Conservation (phyloP, 2,329 filamentous ascomycete genomes). For the Hawksworthiomyces lignivorus region DNA sequence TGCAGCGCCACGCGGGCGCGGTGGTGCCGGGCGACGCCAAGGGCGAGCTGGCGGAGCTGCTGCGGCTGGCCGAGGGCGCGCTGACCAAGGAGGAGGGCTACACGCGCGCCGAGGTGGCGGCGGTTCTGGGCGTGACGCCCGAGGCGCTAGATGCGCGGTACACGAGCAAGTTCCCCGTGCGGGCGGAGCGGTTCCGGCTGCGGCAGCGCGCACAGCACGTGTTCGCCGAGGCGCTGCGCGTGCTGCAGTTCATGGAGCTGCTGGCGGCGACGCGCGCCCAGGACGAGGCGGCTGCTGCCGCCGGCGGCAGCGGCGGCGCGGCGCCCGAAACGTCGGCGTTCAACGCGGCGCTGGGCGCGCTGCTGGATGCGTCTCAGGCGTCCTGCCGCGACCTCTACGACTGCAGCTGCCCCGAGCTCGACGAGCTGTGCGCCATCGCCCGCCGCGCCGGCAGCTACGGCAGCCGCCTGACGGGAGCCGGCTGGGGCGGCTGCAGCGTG, state of each 20-base stretch:
- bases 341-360: slow-evolving; percentile 63
- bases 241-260: slow-evolving; percentile 72
- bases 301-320: slow-evolving; percentile 27
- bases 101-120: slow-evolving; percentile 72
- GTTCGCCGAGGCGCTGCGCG: slow-evolving; percentile 79
- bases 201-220: slow-evolving; percentile 85
- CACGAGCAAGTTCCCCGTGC: slow-evolving; percentile 82
- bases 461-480: slow-evolving; percentile 80
- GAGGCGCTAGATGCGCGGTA: slow-evolving; percentile 68
- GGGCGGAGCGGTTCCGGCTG: slow-evolving; percentile 79
- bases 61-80: slow-evolving; percentile 61
- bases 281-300: background rate
- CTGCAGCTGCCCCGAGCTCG: slow-evolving; percentile 88
- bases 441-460: slow-evolving; percentile 73
- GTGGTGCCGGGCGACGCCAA: slow-evolving; percentile 27
- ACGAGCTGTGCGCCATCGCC: slow-evolving; percentile 77
- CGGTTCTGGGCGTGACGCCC: slow-evolving; percentile 60
- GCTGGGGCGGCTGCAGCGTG: slow-evolving; percentile 94
- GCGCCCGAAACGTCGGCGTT: slow-evolving; percentile 44
- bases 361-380: slow-evolving; percentile 84
- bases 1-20: slow-evolving; percentile 33
- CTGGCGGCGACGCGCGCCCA: slow-evolving; percentile 39
- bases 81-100: slow-evolving; percentile 77
- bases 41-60: slow-evolving; percentile 65
- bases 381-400: slow-evolving; percentile 84